Evolutionary conservation across 768 basidiomycete species (phyloP).

Genomic region (Boletus bicolor): DNA sequence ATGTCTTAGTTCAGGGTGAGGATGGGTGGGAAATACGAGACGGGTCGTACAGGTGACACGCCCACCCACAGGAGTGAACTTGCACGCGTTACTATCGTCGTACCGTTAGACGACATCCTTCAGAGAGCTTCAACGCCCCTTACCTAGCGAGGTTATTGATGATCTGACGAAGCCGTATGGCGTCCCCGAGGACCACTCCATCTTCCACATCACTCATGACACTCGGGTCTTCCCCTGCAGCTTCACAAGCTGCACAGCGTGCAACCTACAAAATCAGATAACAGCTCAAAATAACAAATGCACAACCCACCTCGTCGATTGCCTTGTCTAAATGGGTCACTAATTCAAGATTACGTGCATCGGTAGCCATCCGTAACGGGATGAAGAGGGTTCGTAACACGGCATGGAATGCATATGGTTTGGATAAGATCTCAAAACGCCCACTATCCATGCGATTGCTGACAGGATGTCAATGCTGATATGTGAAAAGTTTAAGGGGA

Average conservation of each 20-base stretch:
- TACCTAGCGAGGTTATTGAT: constrained; percentile 81
- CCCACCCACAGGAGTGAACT: constrained; percentile 72
- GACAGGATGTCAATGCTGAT: constrained; percentile 5
- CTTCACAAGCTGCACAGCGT: constrained; percentile 55
- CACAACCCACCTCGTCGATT: constrained; percentile 52
- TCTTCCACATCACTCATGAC: constrained; percentile 36
- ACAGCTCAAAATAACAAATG: background rate
- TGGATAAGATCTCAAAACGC: constrained; percentile 64
- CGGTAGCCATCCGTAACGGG: constrained; percentile 62
- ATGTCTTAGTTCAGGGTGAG: constrained; percentile 11
- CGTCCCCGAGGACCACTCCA: constrained; percentile 79
- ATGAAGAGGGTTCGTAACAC: constrained; percentile 73
- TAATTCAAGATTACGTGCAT: constrained; percentile 65
- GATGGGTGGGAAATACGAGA: constrained; percentile 41
- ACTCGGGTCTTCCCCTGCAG: constrained; percentile 46
- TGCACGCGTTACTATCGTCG: constrained; percentile 63
- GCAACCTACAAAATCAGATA: constrained; percentile 44
- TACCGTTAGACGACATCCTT: background rate
- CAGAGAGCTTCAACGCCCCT: background rate
- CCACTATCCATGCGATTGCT: constrained; percentile 88
- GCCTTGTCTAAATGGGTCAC: constrained; percentile 63
- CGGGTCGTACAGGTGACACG: constrained; percentile 65
- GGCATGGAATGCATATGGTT: constrained; percentile 77
- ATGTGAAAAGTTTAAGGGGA: background rate
- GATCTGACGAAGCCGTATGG: constrained; percentile 76